Base-by-base conservation (phyloP, 2,329 filamentous ascomycete species). In the Botrytis sinoallii region DNA sequence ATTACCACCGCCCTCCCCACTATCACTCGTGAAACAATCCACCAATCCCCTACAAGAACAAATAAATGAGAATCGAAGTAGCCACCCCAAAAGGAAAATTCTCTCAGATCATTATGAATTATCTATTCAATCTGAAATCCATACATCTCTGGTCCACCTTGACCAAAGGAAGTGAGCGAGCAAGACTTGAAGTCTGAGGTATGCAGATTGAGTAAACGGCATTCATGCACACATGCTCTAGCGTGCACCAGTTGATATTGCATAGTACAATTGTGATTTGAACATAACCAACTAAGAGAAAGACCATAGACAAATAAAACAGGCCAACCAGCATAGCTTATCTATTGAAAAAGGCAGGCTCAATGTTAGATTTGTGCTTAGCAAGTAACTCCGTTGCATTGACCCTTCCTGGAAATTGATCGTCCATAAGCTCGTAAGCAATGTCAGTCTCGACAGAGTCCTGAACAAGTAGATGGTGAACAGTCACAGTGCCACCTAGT, bases 401-500 rank as follows among this genome's bases (percentile, higher is more conserved):
- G 18, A 6, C 2, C 38, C 35, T 55, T 40, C 65, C 65, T 12
- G 65, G 65, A 25, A 67, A 67, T 38, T 55, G n/a, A 18, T 67
- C 46, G 12, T 40, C 25, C 46, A 67, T 67, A 10, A 67, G 46
- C 3, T 67, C 4, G 46, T 29, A 38, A 22, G 65, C 65, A 22
- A 67, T 67, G 20, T 67, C 65, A 38, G 52, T 67, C 32, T 67
- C 65, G 8, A 67, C 65, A 12, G 65, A 55, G 16, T 67, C 65
- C 32, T 67, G 35, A 20, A 67, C 32, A 20, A 67, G 65, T 14
- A 67, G 22, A 22, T 67, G 65, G 16, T 67, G 65, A n/a, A 67
- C 32, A 9, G 35, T 29, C 14, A 67, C 65, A 16, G 46, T 55
- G 35, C 22, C 9, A 35, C 32, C 32, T 29, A 3, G 1, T 29